Conservation (phyloP, 2,329 filamentous ascomycete genomes). For the Pseudogymnoascus pannorum region DNA sequence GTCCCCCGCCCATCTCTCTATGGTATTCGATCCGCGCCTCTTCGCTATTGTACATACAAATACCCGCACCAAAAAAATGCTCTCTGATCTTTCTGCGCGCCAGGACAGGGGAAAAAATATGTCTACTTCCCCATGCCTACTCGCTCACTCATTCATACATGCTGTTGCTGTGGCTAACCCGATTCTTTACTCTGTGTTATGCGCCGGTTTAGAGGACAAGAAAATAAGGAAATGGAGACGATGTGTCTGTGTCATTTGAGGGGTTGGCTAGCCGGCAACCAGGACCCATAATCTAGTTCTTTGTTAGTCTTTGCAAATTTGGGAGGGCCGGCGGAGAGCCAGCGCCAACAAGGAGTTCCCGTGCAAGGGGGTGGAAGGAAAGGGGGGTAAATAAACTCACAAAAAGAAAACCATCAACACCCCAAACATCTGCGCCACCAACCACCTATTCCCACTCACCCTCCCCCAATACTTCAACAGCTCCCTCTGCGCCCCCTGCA, state of each 20-base stretch:
- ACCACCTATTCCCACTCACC: slow-evolving; percentile 90
- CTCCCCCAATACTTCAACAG: slow-evolving; percentile 94
- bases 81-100: not conserved
- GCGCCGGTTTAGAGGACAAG: not conserved
- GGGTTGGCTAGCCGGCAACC: not conserved
- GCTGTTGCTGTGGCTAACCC: not conserved
- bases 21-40: not conserved
- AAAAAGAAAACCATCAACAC: slow-evolving; percentile 93
- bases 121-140: not conserved
- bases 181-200: not conserved
- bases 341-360: too few relatives aligned
- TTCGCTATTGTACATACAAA: not conserved
- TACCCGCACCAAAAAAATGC: not conserved
- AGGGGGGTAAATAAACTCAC: slow-evolving; percentile 32
- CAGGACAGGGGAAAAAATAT: not conserved
- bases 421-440: slow-evolving; percentile 82
- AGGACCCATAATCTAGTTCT: not conserved
- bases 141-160: not conserved
- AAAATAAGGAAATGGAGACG: not conserved
- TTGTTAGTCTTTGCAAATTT: not conserved
- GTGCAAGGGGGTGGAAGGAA: not conserved
- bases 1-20: not conserved
- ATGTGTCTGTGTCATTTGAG: not conserved
- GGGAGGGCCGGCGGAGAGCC: not conserved
- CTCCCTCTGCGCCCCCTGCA: slow-evolving; percentile 92